Conservation (phyloP, 1,284 basidiomycete genomes). For the Apiotrichum siamense region DNA sequence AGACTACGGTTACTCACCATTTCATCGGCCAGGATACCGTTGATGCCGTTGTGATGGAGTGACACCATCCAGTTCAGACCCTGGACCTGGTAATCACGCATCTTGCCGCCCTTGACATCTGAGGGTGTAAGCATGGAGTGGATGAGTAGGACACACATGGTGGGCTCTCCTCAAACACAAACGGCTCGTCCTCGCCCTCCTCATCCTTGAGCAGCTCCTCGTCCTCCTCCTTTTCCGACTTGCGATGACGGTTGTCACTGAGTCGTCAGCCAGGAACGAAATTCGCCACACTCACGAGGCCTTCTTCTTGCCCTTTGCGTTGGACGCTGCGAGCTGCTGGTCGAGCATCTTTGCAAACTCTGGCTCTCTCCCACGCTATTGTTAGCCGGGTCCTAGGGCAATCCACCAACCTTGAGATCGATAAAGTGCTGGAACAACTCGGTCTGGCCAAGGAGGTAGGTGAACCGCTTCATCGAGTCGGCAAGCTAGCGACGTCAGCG, state of each 20-base stretch:
- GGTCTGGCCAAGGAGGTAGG: conserved; percentile 88
- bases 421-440: conserved; percentile 95
- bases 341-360: conserved; percentile 88
- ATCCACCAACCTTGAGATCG: conserved; percentile 81
- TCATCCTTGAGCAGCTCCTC: conserved; percentile 86
- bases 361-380: conserved; percentile 79
- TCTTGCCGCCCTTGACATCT: conserved; percentile 79
- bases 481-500: conserved; percentile 57
- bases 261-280: neutral
- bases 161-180: conserved; percentile 86
- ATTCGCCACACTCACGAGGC: conserved; percentile 56
- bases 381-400: conserved; percentile 4
- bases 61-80: conserved; percentile 97
- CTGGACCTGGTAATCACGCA: conserved; percentile 93
- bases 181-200: conserved; percentile 73
- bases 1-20: no score
- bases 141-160: conserved; percentile 59
- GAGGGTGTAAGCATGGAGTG: neutral
- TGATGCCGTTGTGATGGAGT: conserved; percentile 84
- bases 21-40: conserved; percentile 89
- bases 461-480: conserved; percentile 93
- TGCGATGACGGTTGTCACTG: conserved; percentile 75
- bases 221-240: conserved; percentile 97
- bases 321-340: conserved; percentile 55
- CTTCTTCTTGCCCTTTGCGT: conserved; percentile 68